phyloP scores from a whole-genome alignment of 2,329 filamentous ascomycete species.

The Xylariales sp. region DNA sequence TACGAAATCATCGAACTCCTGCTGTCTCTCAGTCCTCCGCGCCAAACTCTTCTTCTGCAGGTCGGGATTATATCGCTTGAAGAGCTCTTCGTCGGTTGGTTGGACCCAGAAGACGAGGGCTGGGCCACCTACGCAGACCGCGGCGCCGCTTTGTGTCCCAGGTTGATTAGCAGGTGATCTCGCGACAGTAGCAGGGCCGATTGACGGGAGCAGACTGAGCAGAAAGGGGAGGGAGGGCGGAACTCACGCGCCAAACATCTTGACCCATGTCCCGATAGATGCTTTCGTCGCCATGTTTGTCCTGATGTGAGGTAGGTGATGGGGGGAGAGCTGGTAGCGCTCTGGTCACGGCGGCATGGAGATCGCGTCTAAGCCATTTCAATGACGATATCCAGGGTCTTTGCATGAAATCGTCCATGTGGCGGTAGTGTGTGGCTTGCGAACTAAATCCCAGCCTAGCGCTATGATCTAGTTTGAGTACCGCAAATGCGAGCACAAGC shows the following conservation, averaged over 20 bases:
- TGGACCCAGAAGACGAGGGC: slow-evolving; percentile 73
- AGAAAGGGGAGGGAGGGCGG: slow-evolving; percentile 11
- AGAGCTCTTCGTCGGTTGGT: slow-evolving; percentile 88
- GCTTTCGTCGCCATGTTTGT: slow-evolving; percentile 39
- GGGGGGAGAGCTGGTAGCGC: neutral
- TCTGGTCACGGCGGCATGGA: neutral
- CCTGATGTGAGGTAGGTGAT: neutral
- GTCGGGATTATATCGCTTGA: slow-evolving; percentile 89
- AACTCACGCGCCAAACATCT: slow-evolving; percentile 67
- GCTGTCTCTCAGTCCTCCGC: slow-evolving; percentile 65
- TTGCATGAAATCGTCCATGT: neutral
- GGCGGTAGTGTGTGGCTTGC: too few species aligned
- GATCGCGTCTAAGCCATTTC: neutral
- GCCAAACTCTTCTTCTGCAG: slow-evolving; percentile 86
- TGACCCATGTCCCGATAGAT: slow-evolving; percentile 54
- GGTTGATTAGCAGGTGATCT: too few species aligned
- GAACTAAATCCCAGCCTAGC: too few species aligned
- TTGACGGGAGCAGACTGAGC: slow-evolving; percentile 10
- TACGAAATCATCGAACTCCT: slow-evolving; percentile 90
- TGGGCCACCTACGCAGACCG: slow-evolving; percentile 77
- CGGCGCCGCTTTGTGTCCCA: slow-evolving; percentile 63
- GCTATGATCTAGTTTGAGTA: neutral
- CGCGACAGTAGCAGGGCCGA: too few species aligned
- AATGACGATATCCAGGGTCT: slow-evolving; percentile 5
- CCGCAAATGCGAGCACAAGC: too few species aligned